These are phyloP conservation scores for Aspergillus diversus DNA, from an alignment of 495 filamentous ascomycete species.

Conservation along the genomic window DNA sequence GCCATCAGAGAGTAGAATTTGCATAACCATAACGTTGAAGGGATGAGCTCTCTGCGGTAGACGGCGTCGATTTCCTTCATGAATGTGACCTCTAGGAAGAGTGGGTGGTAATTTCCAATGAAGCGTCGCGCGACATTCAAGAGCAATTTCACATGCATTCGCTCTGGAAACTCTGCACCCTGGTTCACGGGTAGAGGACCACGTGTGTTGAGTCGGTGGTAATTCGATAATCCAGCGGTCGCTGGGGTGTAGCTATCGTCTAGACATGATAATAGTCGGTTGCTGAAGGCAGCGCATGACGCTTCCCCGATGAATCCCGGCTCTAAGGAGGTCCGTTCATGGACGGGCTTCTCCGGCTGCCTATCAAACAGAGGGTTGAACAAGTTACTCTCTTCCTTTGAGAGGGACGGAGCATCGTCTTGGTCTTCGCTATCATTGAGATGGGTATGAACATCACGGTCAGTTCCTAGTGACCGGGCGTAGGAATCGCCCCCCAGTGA, in stretches of 20 bases:
- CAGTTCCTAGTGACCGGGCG: no score
- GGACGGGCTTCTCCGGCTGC: slow-evolving; percentile 6
- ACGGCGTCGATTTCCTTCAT: slow-evolving; percentile 21
- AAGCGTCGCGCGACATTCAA: slow-evolving; percentile 17
- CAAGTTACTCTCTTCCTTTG: slow-evolving; percentile 17
- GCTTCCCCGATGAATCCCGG: slow-evolving; percentile 21
- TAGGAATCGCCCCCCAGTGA: slow-evolving; percentile 11
- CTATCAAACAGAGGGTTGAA: slow-evolving; percentile 20
- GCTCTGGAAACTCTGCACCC: slow-evolving; percentile 13
- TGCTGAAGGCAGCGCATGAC: slow-evolving; percentile 20
- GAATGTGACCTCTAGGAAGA: slow-evolving; percentile 17
- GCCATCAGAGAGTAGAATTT: slow-evolving; percentile 22
- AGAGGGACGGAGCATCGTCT: slow-evolving; percentile 12
- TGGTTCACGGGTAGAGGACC: neutral
- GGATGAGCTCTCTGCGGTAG: slow-evolving; percentile 8
- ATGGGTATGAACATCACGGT: neutral
- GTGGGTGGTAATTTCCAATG: slow-evolving; percentile 21
- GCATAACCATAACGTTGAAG: slow-evolving; percentile 16
- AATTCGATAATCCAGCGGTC: slow-evolving; percentile 16
- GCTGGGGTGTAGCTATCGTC: slow-evolving; percentile 18
- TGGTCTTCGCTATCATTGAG: slow-evolving; percentile 12
- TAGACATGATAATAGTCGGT: slow-evolving; percentile 17
- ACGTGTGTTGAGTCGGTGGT: slow-evolving; percentile 12
- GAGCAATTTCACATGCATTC: slow-evolving; percentile 16
- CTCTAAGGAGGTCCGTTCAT: slow-evolving; percentile 12